Base-by-base conservation (phyloP, 148 eudicot genomes). In the Polygonum maritimum region DNA sequence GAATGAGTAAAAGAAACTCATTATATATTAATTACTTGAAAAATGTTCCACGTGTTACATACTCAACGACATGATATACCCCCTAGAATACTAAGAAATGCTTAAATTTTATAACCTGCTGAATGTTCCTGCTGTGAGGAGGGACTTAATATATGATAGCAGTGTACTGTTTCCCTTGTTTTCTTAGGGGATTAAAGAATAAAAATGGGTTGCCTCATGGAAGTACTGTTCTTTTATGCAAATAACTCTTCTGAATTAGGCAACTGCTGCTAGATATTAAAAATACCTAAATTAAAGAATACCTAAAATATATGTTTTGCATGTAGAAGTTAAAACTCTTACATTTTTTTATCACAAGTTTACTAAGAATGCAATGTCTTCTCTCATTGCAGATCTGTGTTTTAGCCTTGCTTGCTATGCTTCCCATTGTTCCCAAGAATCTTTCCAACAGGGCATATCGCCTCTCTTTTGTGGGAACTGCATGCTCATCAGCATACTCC, bases 381-480 rank as follows among this genome's bases (percentile, higher is more conserved):
- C n/a, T 52, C 10, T 5, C 36, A 47, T 73, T 85, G 81, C 97
- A 96, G 99, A 92, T 96, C 39, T 83, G 91, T 80, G 88, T 86
- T 67, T 89, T 96, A 84, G 98, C 97, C 75, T 78, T 96, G 79
- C 93, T 96, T 80, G 90, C 99, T 47, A 86, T 83, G 45, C 57
- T 92, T 67, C 98, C 99, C 44, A 81, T 91, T 74, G 79, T 85
- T 62, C 99, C 99, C 11, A 85, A 69, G 76, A 86, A 81, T 83
- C 86, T 96, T 63, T 91, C 98, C 39, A 88, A 88, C 58, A 86
- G 96, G 78, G 93, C 98, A 40, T 91, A 88, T 81, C 88, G 97
- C 74, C 89, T 96, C 73, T 88, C 99, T 70, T 91, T 96, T 55
- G 75, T 91, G 84, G 99, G 99, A 81, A 92, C 98, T 73, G 87